Conservation (phyloP, 2,329 filamentous ascomycete genomes). For the Cordyceps cicadae region DNA sequence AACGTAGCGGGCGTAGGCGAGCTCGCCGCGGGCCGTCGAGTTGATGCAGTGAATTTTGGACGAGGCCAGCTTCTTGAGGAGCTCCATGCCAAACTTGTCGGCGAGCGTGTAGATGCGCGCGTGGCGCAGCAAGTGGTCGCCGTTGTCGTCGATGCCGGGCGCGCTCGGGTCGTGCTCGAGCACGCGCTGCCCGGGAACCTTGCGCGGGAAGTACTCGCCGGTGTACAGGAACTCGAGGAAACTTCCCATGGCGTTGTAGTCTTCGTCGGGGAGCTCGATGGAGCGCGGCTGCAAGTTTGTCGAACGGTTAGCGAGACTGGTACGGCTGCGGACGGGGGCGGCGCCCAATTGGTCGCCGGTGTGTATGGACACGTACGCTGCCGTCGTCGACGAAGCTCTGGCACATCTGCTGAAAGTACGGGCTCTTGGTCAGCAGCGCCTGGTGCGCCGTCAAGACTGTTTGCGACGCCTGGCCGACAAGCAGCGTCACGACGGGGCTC, state of each 20-base stretch:
- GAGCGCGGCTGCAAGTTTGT: slow-evolving; percentile 43
- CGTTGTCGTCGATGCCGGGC: slow-evolving; percentile 64
- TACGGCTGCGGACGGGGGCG: too few relatives aligned
- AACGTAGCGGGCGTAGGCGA: slow-evolving; percentile 83
- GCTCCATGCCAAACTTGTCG: slow-evolving; percentile 61
- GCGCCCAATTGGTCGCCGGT: neutral
- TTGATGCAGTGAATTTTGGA: slow-evolving; percentile 89
- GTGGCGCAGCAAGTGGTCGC: slow-evolving; percentile 77
- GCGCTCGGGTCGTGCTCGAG: slow-evolving; percentile 62
- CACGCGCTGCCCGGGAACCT: slow-evolving; percentile 51
- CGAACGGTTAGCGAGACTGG: neutral
- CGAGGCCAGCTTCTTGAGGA: slow-evolving; percentile 68
- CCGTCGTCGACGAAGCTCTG: slow-evolving; percentile 52
- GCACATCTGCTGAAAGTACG: slow-evolving; percentile 61
- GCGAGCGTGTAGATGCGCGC: slow-evolving; percentile 85
- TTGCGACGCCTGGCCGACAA: slow-evolving; percentile 55
- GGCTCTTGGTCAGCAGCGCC: slow-evolving; percentile 63
- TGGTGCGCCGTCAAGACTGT: slow-evolving; percentile 72
- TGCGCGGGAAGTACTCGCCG: slow-evolving; percentile 61
- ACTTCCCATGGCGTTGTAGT: slow-evolving; percentile 28
- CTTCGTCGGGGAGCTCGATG: slow-evolving; percentile 50
- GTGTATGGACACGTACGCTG: slow-evolving; percentile 39
- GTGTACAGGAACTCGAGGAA: slow-evolving; percentile 36
- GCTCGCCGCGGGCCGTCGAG: slow-evolving; percentile 80
- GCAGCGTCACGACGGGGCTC: slow-evolving; percentile 60